Evolutionary conservation across 345 rosid genomes (phyloP), one percentile per base, ranked within the genome.

Genomic region (Citrus unshiu): DNA sequence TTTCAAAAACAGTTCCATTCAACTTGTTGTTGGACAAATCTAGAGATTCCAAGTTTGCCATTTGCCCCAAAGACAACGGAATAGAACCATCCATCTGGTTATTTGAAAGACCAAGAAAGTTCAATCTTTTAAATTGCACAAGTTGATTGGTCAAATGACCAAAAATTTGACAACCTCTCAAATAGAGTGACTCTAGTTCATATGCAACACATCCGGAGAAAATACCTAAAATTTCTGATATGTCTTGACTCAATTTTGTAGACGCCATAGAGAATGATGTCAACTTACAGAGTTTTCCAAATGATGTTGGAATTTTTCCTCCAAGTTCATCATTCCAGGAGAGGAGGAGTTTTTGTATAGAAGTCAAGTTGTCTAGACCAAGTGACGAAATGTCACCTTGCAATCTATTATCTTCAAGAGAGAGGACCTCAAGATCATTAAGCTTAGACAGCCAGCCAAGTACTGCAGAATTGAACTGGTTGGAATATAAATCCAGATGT

Each of bases 351-450:
- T 0, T 6, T 37, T 1, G 8, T 0, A 84, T 49, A 34, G 63
- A 84, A 5, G 83, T 72, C 32, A 84, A n/a, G 79, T 81, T 79
- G 21, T 76, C 60, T 13, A 81, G 14, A 18, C 35, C 57, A 49
- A 29, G 35, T 16, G 83, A 54, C 51, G 51, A 46, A 19, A 81
- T 67, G 4, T 4, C 0, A 22, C 84, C 82, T 9, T 71, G 22
- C 27, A 84, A 68, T 16, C 5, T 4, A 30, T 75, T 81, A 25
- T 25, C 25, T 25, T 25, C 25, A 27, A 78, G 63, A 25, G 40
- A 22, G 7, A 81, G 64, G 27, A 7, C 9, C 68, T 80, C 61
- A 39, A 84, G 65, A n/a, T 19, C 14, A 0, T 1, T 46, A 14
- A 79, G 6, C 5, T 7, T 40, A 6, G 19, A 79, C n/a, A 83